Evolutionary conservation across 176 grass and related monocot species (phyloP).

Genomic region (Oryza longistaminata): DNA sequence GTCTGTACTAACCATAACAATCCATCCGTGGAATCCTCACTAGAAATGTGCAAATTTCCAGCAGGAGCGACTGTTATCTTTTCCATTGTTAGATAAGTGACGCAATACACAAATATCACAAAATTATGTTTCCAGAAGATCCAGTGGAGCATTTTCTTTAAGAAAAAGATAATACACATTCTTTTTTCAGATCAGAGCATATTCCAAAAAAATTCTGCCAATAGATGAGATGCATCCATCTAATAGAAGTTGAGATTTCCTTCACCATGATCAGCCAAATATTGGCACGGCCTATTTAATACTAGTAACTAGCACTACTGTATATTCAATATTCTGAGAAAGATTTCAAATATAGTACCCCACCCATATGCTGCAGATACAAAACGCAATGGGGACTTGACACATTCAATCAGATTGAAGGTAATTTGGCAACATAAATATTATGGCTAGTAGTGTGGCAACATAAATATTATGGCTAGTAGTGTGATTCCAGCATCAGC

Average conservation of each 20-base stretch:
- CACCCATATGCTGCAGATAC: not conserved
- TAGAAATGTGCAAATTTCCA: not conserved
- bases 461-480: not conserved
- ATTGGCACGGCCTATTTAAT: not conserved
- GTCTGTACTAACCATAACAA: not conserved
- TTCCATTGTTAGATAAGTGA: not conserved
- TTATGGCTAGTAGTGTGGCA: too few relatives aligned
- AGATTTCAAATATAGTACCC: not conserved
- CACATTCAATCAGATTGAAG: not conserved
- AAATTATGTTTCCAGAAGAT: too few relatives aligned
- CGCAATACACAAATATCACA: not conserved
- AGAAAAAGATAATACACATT: not conserved
- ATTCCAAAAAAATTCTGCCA: not conserved
- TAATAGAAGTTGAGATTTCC: not conserved
- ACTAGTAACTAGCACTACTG: not conserved
- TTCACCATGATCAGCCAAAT: not conserved
- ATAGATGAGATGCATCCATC: not conserved
- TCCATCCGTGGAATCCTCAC: not conserved
- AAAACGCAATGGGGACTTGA: not conserved
- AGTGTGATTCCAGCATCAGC: not conserved
- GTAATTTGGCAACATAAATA: not conserved
- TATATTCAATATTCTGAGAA: not conserved
- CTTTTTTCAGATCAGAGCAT: not conserved
- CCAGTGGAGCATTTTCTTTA: not conserved
- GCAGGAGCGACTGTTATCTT: not conserved